Conservation (phyloP, 768 basidiomycete genomes). For the Rhizopogon sp. region DNA sequence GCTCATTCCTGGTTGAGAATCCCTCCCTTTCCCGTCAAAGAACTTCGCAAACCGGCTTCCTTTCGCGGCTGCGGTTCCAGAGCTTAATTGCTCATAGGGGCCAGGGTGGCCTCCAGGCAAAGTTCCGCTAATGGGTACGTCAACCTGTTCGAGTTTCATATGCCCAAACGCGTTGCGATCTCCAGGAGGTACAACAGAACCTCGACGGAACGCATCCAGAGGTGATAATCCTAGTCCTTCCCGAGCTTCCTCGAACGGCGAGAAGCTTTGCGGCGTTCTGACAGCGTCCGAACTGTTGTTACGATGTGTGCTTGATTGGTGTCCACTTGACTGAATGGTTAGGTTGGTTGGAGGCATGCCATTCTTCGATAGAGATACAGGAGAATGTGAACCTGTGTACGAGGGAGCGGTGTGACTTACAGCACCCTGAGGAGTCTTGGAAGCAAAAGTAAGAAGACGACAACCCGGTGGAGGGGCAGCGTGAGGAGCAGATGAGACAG, state of each 20-base stretch:
- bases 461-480: slow-evolving; percentile 37
- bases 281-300: slow-evolving; percentile 7
- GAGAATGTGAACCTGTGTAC: slow-evolving; percentile 17
- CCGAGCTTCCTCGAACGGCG: slow-evolving; percentile 50
- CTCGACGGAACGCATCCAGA: slow-evolving; percentile 17
- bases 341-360: slow-evolving; percentile 3
- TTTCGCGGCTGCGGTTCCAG: slow-evolving; percentile 50
- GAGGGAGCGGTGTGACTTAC: slow-evolving; percentile 11
- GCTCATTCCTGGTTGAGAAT: slow-evolving; percentile 28
- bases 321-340: slow-evolving; percentile 1
- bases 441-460: slow-evolving; percentile 37
- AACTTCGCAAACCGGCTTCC: slow-evolving; percentile 87
- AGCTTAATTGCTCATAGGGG: slow-evolving; percentile 29
- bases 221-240: slow-evolving; percentile 7
- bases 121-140: slow-evolving; percentile 12
- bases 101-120: slow-evolving; percentile 1
- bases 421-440: slow-evolving; percentile 20
- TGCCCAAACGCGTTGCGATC: slow-evolving; percentile 19
- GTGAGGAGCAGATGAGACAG: slow-evolving; percentile 24
- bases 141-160: slow-evolving; percentile 14
- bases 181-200: slow-evolving; percentile 8
- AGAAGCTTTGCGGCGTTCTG: slow-evolving; percentile 34
- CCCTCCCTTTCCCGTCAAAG: slow-evolving; percentile 69
- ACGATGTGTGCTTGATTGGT: neutral
- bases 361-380: slow-evolving; percentile 19